These are phyloP conservation scores for Scleroderma bovista DNA, from an alignment of 768 basidiomycete species.

Conservation along the genomic window DNA sequence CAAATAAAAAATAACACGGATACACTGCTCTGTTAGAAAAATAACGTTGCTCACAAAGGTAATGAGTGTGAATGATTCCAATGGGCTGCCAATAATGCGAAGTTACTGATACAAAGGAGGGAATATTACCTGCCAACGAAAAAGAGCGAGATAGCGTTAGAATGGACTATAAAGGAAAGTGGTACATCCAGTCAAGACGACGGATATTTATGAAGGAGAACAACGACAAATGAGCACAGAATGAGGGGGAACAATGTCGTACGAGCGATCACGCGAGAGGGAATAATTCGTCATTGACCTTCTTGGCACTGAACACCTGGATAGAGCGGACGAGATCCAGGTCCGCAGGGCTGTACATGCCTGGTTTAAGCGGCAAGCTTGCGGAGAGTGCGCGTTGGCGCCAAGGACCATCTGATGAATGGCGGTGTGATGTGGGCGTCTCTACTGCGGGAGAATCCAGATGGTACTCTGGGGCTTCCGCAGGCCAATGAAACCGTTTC, in stretches of 20 bases:
- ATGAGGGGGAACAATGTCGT: neutral
- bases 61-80: neutral
- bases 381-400: constrained; percentile 7
- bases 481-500: constrained; percentile 64
- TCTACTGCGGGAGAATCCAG: constrained; percentile 16
- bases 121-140: constrained; percentile 2
- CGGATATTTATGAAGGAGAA: neutral
- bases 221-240: constrained; percentile 3
- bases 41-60: neutral
- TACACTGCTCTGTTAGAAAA: neutral
- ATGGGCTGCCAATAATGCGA: neutral
- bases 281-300: constrained; percentile 28
- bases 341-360: constrained; percentile 30
- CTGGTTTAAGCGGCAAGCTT: constrained; percentile 13
- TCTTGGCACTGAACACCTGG: constrained; percentile 47
- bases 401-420: constrained; percentile 12
- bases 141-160: neutral
- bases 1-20: neutral
- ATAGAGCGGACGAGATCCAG: constrained; percentile 48
- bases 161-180: neutral
- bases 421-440: constrained; percentile 14
- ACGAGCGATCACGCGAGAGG: constrained; percentile 6
- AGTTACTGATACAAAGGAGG: neutral
- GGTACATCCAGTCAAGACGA: neutral
- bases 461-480: constrained; percentile 34